phyloP scores from a whole-genome alignment of 2,329 filamentous ascomycete genomes.

The Seiridium unicorne region DNA sequence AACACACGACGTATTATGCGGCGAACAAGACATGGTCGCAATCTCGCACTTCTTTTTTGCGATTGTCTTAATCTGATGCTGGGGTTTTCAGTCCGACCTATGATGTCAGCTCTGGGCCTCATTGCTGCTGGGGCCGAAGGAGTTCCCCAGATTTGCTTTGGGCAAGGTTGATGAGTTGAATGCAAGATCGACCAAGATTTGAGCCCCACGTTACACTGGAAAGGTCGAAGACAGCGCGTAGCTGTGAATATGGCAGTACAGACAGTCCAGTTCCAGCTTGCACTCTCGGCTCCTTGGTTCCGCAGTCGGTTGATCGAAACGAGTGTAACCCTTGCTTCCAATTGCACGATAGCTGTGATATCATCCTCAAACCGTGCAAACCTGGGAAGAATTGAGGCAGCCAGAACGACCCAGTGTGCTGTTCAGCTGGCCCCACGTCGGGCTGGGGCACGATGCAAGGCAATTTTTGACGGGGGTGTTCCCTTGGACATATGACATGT shows the following conservation, averaged over 20 bases:
- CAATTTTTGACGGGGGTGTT: neutral
- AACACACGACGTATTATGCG: constrained; percentile 33
- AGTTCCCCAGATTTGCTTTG: neutral
- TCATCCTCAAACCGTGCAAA: neutral
- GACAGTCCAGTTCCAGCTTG: neutral
- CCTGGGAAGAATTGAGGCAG: neutral
- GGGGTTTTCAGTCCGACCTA: neutral
- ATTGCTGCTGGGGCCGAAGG: neutral
- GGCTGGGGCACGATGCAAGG: neutral
- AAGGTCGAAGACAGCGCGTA: neutral
- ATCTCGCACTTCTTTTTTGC: neutral
- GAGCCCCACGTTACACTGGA: neutral
- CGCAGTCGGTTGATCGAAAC: neutral
- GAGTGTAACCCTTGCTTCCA: neutral
- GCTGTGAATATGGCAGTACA: neutral
- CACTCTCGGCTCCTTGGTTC: neutral
- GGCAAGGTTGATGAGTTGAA: neutral
- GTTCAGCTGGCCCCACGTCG: neutral
- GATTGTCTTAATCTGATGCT: no score
- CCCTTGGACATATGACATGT: neutral
- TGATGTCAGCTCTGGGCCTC: neutral
- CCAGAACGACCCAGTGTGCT: neutral
- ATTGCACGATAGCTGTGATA: neutral
- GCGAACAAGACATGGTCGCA: neutral
- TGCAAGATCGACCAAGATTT: neutral